Base-by-base conservation (phyloP, 2,329 filamentous ascomycete genomes). In the Cryphonectria naterciae region DNA sequence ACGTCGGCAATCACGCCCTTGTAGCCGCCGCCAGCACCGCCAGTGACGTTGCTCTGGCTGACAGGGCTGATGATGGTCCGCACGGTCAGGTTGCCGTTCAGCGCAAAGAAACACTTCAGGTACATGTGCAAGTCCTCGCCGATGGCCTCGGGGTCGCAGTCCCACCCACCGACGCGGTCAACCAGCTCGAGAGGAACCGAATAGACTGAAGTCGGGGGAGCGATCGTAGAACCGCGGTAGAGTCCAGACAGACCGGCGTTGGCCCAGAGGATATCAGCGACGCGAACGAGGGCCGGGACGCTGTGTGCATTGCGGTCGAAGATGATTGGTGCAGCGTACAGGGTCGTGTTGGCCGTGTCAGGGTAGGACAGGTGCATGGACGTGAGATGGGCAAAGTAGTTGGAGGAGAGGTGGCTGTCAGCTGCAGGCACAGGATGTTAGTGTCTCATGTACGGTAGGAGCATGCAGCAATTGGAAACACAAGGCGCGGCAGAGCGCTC, bases 81-180 rank as follows among this genome's bases (percentile, higher is more conserved):
- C 63, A 87, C 87, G 17, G 89, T 89, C 68, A 93, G 78, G 77
- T 92, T 89, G 3, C 91, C 91, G 73, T 91, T 91, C 25, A 92
- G 85, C 0, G 90, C 89, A 74, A 93, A 93, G 82, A 93, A 93
- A 78, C 90, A 93, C 83, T 93, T 93, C 73, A 93, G 84, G 77
- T 92, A 92, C 91, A 93, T 93, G 81, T 93, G 91, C 76, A 93
- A 80, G 77, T 93, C 91, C 79, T 93, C 91, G 60, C 91, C 91
- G 74, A 93, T 93, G 28, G 91, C 91, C 72, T 92, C 91, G 1
- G 88, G 85, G 67, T 88, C 90, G 68, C 88, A 87, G 77, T 93
- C 91, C 91, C 91, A 93, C 37, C 91, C 91, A 13, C 90, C 89
- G 41, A 92, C 91, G 39, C 87, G 85, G 75, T 92, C 90, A 56